phyloP scores from a whole-genome alignment of 2,329 filamentous ascomycete species.

The Pseudogymnoascus sp. region DNA sequence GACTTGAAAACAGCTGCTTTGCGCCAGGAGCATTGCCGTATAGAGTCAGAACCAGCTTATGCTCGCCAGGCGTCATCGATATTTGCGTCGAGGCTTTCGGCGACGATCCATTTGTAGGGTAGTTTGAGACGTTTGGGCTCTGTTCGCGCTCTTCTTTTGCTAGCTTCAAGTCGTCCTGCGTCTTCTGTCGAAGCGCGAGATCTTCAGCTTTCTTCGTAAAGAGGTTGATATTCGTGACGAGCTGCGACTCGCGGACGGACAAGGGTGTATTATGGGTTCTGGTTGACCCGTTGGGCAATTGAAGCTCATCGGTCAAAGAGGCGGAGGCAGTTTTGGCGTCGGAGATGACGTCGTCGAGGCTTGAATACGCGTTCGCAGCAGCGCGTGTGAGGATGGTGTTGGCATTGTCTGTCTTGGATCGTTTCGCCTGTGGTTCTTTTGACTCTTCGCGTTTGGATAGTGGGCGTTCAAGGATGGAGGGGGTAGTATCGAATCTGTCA shows the following conservation, averaged over 20 bases:
- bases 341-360: constrained; percentile 57
- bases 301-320: constrained; percentile 42
- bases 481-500: constrained; percentile 46
- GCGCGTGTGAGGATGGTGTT: constrained; percentile 36
- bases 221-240: constrained; percentile 22
- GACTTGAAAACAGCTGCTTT: constrained; percentile 78
- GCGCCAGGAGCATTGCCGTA: constrained; percentile 67
- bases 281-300: constrained; percentile 28
- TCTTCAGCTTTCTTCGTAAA: constrained; percentile 59
- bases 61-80: constrained; percentile 35
- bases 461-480: constrained; percentile 49
- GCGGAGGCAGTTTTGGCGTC: constrained; percentile 46
- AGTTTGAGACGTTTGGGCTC: neutral
- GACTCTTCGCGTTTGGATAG: constrained; percentile 38
- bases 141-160: constrained; percentile 24
- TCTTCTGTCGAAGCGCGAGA: constrained; percentile 54
- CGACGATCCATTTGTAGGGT: constrained; percentile 16
- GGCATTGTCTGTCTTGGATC: constrained; percentile 46
- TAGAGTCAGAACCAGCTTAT: constrained; percentile 63
- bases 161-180: constrained; percentile 38
- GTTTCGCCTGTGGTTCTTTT: constrained; percentile 51
- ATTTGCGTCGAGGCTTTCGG: constrained; percentile 22
- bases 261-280: constrained; percentile 22
- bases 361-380: constrained; percentile 44
- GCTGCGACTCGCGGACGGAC: constrained; percentile 19